Evolutionary conservation across 1,284 basidiomycete species (phyloP), one percentile per base, ranked within the genome.

Genomic region (Spongiforma sp.): DNA sequence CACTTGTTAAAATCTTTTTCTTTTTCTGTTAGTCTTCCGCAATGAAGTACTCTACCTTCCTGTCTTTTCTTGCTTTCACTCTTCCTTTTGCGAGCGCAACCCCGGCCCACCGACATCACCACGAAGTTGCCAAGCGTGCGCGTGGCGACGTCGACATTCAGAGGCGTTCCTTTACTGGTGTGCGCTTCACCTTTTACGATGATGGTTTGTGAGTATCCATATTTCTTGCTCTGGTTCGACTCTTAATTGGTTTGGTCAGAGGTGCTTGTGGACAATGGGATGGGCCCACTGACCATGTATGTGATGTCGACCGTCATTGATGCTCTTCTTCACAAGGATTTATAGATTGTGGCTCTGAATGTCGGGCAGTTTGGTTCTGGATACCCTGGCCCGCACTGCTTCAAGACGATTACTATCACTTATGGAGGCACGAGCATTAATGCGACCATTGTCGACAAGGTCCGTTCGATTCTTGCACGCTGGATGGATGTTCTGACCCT

Each of bases 371-470:
- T 79, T 65, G 87, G 81, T 28, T 67, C 75, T 30, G 83, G 84
- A 11, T 90, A 86, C 69, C 86, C 87, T 59, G 86, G 86, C 32
- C 75, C 83, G 26, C 65, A 85, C 62, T 94, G 93, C 76, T 86
- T 84, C 75, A 80, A 88, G 77, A 68, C 69, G 21, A 89, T 94
- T 68, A 85, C 84, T 28, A 90, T 95, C 71, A 76, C 79, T 4
- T 87, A 83, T 73, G 79, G 82, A 48, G 91, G 90, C 63, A 86
- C 86, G 73, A 81, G 82, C 2, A 77, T 84, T 7, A 70, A 74
- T 12, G 93, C 93, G 1, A 82, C 78, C 24, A 85, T 95, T 69
- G 83, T 81, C 65, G 93, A 94, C 77, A 82, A 84, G 83, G 89
- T 90, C 32, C 41, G 65, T 58, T 63, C 33, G 52, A 37, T 36